Percentiles rank a stretch among this genome's conserved stretches.
Conservation (phyloP, 148 eudicot genomes). For the Rhododendron griersonianum region DNA sequence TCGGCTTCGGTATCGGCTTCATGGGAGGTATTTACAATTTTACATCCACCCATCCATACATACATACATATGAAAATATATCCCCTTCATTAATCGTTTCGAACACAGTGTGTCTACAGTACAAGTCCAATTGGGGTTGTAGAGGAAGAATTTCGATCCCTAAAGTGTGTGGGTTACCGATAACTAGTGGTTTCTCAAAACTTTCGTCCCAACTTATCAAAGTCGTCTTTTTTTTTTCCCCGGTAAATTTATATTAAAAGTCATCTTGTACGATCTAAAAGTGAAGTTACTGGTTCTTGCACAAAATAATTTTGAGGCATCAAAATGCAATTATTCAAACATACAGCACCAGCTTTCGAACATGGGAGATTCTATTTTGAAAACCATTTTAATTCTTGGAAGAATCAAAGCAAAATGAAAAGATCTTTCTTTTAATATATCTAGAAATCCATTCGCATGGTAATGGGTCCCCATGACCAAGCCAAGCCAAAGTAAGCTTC, state of each 20-base stretch:
- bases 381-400: background rate
- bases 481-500: background rate
- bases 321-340: background rate
- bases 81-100: background rate
- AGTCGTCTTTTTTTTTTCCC: background rate
- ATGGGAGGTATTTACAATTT: conserved; percentile 39
- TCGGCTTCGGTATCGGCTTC: conserved; percentile 57
- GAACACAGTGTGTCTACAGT: background rate
- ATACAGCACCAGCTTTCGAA: background rate
- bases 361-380: background rate
- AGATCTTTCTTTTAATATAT: background rate
- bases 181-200: background rate
- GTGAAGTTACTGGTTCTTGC: background rate
- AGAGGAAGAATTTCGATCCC: background rate
- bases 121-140: background rate
- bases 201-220: background rate
- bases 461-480: background rate
- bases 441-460: background rate
- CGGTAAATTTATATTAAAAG: too few relatives aligned
- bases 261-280: background rate
- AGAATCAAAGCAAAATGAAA: background rate
- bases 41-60: background rate
- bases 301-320: background rate
- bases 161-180: background rate
- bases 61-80: background rate